These are phyloP conservation scores for Sophora flavescens DNA, from an alignment of 306 rosid genomes.

Conservation along the genomic window DNA sequence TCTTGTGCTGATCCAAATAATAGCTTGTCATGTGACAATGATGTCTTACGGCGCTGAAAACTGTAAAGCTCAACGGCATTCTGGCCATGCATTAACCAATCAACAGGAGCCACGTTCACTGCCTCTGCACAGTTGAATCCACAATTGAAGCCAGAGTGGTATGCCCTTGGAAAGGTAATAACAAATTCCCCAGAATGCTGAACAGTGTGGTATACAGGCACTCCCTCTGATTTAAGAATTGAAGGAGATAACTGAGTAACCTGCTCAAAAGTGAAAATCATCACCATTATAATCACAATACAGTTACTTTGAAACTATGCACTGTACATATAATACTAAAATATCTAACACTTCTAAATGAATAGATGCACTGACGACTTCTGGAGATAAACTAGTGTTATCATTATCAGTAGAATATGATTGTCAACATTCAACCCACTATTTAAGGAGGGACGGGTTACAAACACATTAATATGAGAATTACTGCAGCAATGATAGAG, in stretches of 20 bases:
- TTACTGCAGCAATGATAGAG: constrained; percentile 10
- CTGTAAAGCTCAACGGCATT: constrained; percentile 93
- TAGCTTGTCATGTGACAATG: constrained; percentile 92
- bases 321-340: constrained; percentile 3
- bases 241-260: constrained; percentile 98
- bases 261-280: constrained; percentile 58
- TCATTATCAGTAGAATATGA: constrained; percentile 2
- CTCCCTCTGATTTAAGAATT: constrained; percentile 88
- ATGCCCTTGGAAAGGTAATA: constrained; percentile 97
- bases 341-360: constrained; percentile 2
- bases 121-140: constrained; percentile 99
- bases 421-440: constrained; percentile 2
- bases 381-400: constrained; percentile 20
- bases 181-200: constrained; percentile 91
- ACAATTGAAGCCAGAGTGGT: constrained; percentile 94
- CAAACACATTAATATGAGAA: constrained; percentile 3
- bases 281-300: constrained; percentile 20
- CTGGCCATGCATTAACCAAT: constrained; percentile 96
- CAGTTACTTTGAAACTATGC: constrained; percentile 17
- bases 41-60: constrained; percentile 83
- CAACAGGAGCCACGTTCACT: constrained; percentile 97
- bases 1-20: constrained; percentile 80
- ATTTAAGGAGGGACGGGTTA: neutral
- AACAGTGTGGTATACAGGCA: constrained; percentile 79
- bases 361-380: constrained; percentile 1